Percentiles rank a stretch among this genome's conserved stretches.
These are phyloP conservation scores for Metschnikowia picachoensis DNA, from an alignment of 805 yeast genomes.

Conservation along the genomic window DNA sequence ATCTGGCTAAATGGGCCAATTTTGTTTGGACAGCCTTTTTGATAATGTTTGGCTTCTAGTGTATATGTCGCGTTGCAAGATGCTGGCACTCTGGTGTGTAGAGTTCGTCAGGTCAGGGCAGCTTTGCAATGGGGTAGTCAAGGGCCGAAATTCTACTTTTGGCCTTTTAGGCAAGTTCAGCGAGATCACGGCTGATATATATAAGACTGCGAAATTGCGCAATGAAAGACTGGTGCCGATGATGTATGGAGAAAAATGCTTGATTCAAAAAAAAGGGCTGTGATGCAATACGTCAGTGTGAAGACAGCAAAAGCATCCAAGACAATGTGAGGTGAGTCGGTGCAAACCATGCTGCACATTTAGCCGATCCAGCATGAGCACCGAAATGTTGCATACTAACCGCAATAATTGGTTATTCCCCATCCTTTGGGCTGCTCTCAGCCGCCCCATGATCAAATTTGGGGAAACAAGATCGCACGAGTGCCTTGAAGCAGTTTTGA, in stretches of 20 bases:
- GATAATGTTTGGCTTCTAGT: too few relatives aligned
- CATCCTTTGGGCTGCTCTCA: too few relatives aligned
- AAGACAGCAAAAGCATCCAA: constrained; percentile 2
- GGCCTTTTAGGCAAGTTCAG: constrained; percentile 1
- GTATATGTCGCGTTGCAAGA: too few relatives aligned
- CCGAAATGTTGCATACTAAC: not conserved
- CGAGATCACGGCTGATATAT: not conserved
- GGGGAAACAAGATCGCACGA: too few relatives aligned
- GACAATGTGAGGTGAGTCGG: not conserved
- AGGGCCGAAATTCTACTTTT: too few relatives aligned
- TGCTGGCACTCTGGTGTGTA: too few relatives aligned
- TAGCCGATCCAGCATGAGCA: constrained; percentile 2
- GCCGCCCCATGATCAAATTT: too few relatives aligned
- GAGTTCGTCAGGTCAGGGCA: too few relatives aligned
- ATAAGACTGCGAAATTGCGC: not conserved
- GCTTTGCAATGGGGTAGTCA: not conserved
- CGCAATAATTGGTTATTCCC: not conserved
- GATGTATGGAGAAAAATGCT: not conserved
- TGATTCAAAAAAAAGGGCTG: not conserved
- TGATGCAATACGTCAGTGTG: constrained; percentile 3
- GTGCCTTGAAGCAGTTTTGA: not conserved
- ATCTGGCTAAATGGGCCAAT: too few relatives aligned
- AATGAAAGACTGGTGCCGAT: not conserved
- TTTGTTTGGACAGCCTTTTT: too few relatives aligned
- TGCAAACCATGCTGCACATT: constrained; percentile 6